Evolutionary conservation across 2,329 filamentous ascomycete species (phyloP), one percentile per base, ranked within the genome.

Genomic region (Ascochyta viciae-villosae): DNA sequence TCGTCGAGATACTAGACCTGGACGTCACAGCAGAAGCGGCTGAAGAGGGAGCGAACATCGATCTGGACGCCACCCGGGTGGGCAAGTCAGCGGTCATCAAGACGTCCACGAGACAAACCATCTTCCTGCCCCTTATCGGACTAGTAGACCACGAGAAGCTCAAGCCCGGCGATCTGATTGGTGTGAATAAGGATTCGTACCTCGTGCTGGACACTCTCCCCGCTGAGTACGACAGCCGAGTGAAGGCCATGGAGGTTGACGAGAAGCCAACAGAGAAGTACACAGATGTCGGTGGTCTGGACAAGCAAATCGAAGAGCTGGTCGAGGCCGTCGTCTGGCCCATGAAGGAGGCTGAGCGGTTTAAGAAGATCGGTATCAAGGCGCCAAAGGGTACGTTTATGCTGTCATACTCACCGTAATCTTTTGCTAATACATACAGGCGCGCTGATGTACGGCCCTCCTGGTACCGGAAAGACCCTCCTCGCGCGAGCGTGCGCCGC

Each of bases 321-420:
- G 93, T 99, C 8, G 95, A 99, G 81, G 95, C 95, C 52, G 95
- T 99, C 45, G 95, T 99, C 27, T 98, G 94, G 94, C 95, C 95
- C 2, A 99, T 99, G 95, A 98, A 98, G 85, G 94, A 99, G 80
- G 93, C 95, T 1, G 96, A 99, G 69, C 87, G 94, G 19, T 99
- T 99, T 83, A 98, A 97, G 85, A 98, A 97, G 85, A 97, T 99
- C 72, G 95, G 95, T 67, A 99, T 99, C 83, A 99, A 99, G 82
- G 94, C 95, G 37, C 95, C 95, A 13, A 99, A 99, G 81, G 95
- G 95, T 97, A 86, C 60, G 80, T 47, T 16, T 8, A 50, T 24
- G 26, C 15, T 24, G 3, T 8, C 10, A 34, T n/a, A 63, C 24
- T 40, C 34, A 3, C 15, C 5, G 37, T 4, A 6, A 43, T 10